phyloP scores from a whole-genome alignment of 1,284 basidiomycete species.

The Sporisorium iseilematis-ciliati region DNA sequence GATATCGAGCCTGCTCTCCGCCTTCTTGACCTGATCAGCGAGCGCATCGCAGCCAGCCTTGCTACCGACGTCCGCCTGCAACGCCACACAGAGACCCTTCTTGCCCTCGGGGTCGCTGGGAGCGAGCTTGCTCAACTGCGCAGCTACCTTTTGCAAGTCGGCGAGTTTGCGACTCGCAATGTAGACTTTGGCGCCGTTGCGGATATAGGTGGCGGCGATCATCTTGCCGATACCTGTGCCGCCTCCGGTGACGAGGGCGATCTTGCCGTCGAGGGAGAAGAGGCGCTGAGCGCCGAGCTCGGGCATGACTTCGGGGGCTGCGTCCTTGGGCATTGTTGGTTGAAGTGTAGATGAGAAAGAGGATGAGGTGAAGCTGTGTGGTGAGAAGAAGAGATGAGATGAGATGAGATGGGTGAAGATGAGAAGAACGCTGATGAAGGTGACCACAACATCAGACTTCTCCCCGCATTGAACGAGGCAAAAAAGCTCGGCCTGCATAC shows the following conservation, averaged over 20 bases:
- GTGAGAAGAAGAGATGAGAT: background rate
- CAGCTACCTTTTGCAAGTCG: conserved; percentile 76
- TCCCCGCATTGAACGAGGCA: conserved; percentile 2
- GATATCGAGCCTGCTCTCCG: conserved; percentile 77
- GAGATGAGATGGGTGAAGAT: background rate
- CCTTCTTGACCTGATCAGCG: conserved; percentile 76
- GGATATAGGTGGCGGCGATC: conserved; percentile 82
- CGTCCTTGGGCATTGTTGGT: conserved; percentile 64
- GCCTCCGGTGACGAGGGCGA: conserved; percentile 81
- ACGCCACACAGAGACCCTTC: conserved; percentile 51
- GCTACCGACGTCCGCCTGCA: conserved; percentile 70
- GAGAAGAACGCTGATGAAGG: background rate
- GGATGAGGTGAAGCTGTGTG: conserved; percentile 1
- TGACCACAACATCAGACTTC: background rate
- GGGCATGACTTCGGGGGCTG: conserved; percentile 65
- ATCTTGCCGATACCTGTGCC: conserved; percentile 71
- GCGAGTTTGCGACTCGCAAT: conserved; percentile 81
- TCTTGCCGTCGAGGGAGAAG: conserved; percentile 80
- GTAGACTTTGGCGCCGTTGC: conserved; percentile 83
- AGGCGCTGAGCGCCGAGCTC: conserved; percentile 77
- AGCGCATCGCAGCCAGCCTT: conserved; percentile 85
- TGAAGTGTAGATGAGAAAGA: background rate
- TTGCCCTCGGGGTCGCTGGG: conserved; percentile 51
- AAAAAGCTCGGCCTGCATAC: no score
- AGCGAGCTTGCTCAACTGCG: conserved; percentile 47